phyloP scores from a whole-genome alignment of 371 early-diverging fungal species.

The Rhizopus arrhizus region DNA sequence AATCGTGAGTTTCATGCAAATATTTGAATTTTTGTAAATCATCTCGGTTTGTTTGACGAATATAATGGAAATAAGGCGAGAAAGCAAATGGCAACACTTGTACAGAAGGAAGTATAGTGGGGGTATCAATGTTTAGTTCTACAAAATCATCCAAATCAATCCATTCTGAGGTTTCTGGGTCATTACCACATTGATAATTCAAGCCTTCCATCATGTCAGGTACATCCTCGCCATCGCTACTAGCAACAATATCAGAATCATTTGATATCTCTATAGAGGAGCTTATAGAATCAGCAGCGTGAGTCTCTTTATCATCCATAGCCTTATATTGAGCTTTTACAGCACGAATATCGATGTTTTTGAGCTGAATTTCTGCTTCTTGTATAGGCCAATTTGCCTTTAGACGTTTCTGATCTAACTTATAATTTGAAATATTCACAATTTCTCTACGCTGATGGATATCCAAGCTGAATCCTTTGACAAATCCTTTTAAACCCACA shows the following conservation, averaged over 20 bases:
- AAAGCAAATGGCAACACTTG: constrained; percentile 64
- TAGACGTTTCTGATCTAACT: constrained; percentile 42
- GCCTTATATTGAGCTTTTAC: constrained; percentile 27
- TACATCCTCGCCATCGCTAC: constrained; percentile 12
- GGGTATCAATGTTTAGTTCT: constrained; percentile 33
- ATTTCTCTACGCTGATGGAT: constrained; percentile 52
- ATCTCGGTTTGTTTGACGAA: constrained; percentile 54
- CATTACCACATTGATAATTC: constrained; percentile 38
- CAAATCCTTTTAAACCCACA: constrained; percentile 51
- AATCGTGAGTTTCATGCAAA: constrained; percentile 51
- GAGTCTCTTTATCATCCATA: constrained; percentile 9
- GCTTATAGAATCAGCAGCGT: constrained; percentile 13
- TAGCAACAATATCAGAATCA: constrained; percentile 15
- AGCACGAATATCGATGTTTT: constrained; percentile 50
- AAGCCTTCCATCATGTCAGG: constrained; percentile 40
- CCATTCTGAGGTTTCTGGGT: constrained; percentile 50
- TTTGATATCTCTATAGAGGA: neutral
- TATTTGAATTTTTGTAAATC: constrained; percentile 46
- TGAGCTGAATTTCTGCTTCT: constrained; percentile 53
- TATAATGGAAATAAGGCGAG: constrained; percentile 64
- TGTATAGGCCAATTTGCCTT: constrained; percentile 52
- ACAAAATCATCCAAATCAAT: constrained; percentile 55
- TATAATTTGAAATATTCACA: constrained; percentile 29
- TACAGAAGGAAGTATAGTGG: constrained; percentile 32
- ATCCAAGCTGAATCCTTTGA: constrained; percentile 46